Base-by-base conservation (phyloP, 306 rosid species). In the Abrus pulchellus region DNA sequence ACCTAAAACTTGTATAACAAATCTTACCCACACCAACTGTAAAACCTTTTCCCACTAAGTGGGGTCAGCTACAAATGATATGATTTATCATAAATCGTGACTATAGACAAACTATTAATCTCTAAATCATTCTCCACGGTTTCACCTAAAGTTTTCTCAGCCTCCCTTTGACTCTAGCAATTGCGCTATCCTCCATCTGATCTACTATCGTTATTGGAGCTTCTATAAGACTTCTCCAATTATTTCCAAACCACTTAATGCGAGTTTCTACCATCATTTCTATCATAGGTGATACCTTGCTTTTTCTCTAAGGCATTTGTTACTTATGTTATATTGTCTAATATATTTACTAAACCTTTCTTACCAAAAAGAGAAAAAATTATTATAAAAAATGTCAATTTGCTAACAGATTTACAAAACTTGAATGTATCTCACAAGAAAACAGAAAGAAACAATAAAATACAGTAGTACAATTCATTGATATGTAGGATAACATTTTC, bases 401-500 rank as follows among this genome's bases (percentile, higher is more conserved):
- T 57, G 52, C 53, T 12, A 44, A n/a, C 12, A 57, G 62, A 57
- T 14, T 45, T 68, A 41, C 67, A n/a, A 36, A 62, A 33, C 45
- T 33, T 32, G 33, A 55, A 56, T 7, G 14, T 11, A 11, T 79
- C 30, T 33, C 77, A 59, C 50, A 68, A 57, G 76, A 29, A 67
- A 75, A 57, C 64, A n/a, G 29, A 8, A 28, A 53, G 47, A 44
- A 27, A 28, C 2, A 9, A 55, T 5, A 52, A 34, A 52, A 36
- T 55, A 36, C 55, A 55, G 13, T 45, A 34, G 53, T 4, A 68
- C 63, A 48, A 67, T 69, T 41, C 50, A 41, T 61, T n/a, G 36
- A 69, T 69, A 61, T 6, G 52, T 12, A 62, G 36, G 44, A 43
- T 72, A 67, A 43, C 72, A 28, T 20, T 79, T 83, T 49, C 77